Percentiles rank a stretch among this genome's conserved stretches.
These are phyloP conservation scores for Trametopsis cervina DNA, from an alignment of 768 basidiomycete genomes.

Conservation along the genomic window DNA sequence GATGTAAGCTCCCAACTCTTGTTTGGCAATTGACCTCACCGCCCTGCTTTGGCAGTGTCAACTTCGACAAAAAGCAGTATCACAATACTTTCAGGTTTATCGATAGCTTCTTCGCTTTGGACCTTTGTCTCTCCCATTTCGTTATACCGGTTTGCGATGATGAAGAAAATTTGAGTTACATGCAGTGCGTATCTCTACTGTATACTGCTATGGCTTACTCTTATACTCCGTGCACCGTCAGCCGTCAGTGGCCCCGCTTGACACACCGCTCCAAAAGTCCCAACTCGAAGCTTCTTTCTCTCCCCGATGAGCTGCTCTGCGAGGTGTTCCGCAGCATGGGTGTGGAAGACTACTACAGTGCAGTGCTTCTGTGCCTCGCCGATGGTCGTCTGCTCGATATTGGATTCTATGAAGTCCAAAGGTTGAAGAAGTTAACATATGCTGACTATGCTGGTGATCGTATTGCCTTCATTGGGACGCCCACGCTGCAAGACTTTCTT, in stretches of 20 bases:
- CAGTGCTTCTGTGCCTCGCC: not conserved
- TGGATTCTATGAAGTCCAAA: not conserved
- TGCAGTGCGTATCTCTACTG: too few species aligned
- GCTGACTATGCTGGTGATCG: not conserved
- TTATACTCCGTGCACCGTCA: too few species aligned
- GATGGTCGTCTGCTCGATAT: not conserved
- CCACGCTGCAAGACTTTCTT: not conserved
- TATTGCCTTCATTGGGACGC: not conserved
- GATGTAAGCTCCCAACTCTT: too few species aligned
- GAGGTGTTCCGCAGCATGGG: not conserved
- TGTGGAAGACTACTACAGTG: not conserved
- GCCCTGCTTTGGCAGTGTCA: too few species aligned
- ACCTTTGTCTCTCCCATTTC: too few species aligned
- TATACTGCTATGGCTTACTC: too few species aligned
- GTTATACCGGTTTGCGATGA: too few species aligned
- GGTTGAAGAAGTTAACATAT: not conserved
- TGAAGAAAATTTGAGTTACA: too few species aligned
- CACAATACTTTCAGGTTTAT: too few species aligned
- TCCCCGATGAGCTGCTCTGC: not conserved
- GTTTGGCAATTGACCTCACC: too few species aligned
- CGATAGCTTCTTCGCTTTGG: too few species aligned
- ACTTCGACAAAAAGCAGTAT: too few species aligned
- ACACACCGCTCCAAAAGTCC: not conserved
- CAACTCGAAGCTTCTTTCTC: not conserved
- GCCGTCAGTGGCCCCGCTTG: not conserved